Evolutionary conservation across 2,329 filamentous ascomycete species (phyloP).

Genomic region (Rhinocladiella similis): DNA sequence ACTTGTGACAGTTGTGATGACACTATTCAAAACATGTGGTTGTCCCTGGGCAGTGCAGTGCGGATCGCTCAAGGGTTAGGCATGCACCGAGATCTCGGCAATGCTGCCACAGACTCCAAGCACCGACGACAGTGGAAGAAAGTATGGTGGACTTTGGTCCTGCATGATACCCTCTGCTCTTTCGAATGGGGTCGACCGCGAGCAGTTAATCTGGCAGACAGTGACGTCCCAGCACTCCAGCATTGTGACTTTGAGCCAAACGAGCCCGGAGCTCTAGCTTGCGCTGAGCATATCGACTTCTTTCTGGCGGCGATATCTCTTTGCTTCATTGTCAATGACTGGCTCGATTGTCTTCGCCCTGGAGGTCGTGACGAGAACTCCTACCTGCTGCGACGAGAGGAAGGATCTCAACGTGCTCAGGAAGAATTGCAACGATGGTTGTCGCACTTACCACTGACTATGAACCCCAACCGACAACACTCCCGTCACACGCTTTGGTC

Average conservation of each 20-base stretch:
- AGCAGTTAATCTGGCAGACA: constrained; percentile 4
- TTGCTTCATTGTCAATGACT: constrained; percentile 3
- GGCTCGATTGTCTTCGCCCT: constrained; percentile 7
- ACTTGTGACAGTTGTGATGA: constrained; percentile 10
- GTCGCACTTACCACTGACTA: background rate
- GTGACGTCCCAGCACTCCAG: constrained; percentile 1
- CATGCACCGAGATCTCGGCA: constrained; percentile 9
- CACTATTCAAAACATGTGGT: constrained; percentile 13
- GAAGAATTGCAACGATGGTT: constrained; percentile 1
- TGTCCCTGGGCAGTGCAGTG: constrained; percentile 6
- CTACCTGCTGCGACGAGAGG: background rate
- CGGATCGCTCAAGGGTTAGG: constrained; percentile 7
- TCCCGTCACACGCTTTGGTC: background rate
- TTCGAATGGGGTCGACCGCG: constrained; percentile 8
- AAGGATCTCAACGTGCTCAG: background rate
- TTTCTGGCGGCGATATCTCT: constrained; percentile 4
- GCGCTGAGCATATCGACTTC: constrained; percentile 4
- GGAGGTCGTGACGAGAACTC: background rate
- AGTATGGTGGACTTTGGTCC: constrained; percentile 8
- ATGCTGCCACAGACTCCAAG: background rate
- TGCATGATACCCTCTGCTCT: constrained; percentile 6
- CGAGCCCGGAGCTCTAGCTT: background rate
- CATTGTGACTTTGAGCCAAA: constrained; percentile 1
- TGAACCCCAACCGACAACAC: background rate
- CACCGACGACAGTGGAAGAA: constrained; percentile 10